A percentile compares a stretch with the other conserved stretches of the same genome.
Evolutionary conservation across 2,329 filamentous ascomycete genomes (phyloP).

Genomic region (Talaromyces piceae): DNA sequence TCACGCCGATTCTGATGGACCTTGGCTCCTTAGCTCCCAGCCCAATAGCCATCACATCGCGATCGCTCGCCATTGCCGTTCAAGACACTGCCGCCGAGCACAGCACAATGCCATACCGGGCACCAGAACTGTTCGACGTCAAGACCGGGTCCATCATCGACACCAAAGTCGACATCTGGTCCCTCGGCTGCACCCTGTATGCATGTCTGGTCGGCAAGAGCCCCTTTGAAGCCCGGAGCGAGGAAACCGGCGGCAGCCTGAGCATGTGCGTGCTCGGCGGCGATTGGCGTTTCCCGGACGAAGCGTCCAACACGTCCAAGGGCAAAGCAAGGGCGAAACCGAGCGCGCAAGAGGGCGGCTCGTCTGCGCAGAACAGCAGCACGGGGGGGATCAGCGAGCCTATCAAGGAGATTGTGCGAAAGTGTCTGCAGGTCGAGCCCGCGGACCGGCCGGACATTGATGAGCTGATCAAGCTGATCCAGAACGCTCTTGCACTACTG

Average conservation of each 20-base stretch:
- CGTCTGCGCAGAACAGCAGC: not conserved
- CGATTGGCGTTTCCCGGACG: constrained; percentile 94
- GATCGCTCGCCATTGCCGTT: constrained; percentile 81
- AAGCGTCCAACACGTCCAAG: constrained; percentile 55
- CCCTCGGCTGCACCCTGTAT: constrained; percentile 92
- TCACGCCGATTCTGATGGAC: constrained; percentile 91
- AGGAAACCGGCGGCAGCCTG: constrained; percentile 90
- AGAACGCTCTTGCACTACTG: constrained; percentile 60
- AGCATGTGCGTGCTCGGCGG: constrained; percentile 88
- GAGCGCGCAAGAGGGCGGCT: constrained; percentile 6
- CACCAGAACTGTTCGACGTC: constrained; percentile 95
- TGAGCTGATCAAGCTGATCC: constrained; percentile 72
- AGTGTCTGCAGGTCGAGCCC: constrained; percentile 80
- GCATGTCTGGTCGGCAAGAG: constrained; percentile 94
- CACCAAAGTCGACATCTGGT: constrained; percentile 98
- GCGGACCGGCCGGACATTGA: constrained; percentile 80
- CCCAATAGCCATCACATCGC: constrained; percentile 80
- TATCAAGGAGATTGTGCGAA: constrained; percentile 80
- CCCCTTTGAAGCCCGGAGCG: constrained; percentile 89
- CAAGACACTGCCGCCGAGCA: constrained; percentile 95
- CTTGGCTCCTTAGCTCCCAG: constrained; percentile 83
- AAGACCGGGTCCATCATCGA: constrained; percentile 88
- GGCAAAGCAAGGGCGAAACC: constrained; percentile 49
- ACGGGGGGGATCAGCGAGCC: constrained; percentile 58
- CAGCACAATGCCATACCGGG: constrained; percentile 96